Conservation (phyloP, 768 basidiomycete genomes). For the Cyathus striatus region DNA sequence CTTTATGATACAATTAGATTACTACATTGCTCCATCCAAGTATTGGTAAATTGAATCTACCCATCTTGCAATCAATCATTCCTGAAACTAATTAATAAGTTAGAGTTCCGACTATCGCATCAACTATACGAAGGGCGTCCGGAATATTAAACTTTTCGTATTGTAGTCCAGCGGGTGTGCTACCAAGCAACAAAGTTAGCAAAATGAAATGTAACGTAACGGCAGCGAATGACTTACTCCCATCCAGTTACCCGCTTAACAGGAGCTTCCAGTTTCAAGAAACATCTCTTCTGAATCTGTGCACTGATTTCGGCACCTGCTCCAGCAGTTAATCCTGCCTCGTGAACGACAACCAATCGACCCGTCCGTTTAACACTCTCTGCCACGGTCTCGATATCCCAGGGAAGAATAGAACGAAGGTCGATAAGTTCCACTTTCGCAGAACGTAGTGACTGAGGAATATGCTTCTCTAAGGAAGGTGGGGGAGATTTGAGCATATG, state of each 20-base stretch:
- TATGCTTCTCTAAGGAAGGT: constrained; percentile 49
- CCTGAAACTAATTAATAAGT: constrained; percentile 39
- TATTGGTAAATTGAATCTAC: background rate
- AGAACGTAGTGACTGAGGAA: constrained; percentile 59
- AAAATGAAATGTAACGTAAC: background rate
- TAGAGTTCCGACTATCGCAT: constrained; percentile 81
- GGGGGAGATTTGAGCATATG: constrained; percentile 68
- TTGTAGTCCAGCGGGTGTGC: constrained; percentile 77
- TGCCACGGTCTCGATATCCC: constrained; percentile 77
- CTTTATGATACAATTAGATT: background rate
- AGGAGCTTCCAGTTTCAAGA: constrained; percentile 84
- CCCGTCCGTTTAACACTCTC: constrained; percentile 86
- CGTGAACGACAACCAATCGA: constrained; percentile 84
- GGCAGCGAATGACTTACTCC: constrained; percentile 65
- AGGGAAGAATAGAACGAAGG: constrained; percentile 82
- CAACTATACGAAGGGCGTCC: constrained; percentile 77
- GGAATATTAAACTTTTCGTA: constrained; percentile 94
- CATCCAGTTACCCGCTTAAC: constrained; percentile 85
- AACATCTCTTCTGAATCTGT: constrained; percentile 84
- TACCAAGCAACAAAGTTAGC: constrained; percentile 20
- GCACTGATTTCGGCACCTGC: constrained; percentile 92
- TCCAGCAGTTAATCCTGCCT: constrained; percentile 83
- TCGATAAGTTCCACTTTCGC: constrained; percentile 89
- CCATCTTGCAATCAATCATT: constrained; percentile 2
- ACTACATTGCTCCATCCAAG: background rate